phyloP scores from a whole-genome alignment of 495 filamentous ascomycete genomes.

The Talaromyces proteolyticus region DNA sequence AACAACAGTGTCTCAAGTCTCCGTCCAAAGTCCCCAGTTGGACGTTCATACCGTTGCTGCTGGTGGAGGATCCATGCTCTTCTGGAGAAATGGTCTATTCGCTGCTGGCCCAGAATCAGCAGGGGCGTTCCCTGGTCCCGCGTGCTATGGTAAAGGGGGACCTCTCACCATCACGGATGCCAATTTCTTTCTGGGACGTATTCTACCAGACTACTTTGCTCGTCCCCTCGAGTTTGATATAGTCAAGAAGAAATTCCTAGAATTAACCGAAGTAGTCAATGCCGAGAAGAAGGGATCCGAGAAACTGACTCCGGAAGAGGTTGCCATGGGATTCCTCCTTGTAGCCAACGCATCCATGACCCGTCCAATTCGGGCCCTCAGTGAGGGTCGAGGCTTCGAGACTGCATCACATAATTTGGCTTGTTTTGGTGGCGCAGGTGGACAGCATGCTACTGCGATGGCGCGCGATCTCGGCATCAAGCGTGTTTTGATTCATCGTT shows the following conservation, averaged over 20 bases:
- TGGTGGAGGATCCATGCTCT: slow-evolving; percentile 83
- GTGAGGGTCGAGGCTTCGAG: slow-evolving; percentile 45
- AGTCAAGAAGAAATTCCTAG: slow-evolving; percentile 68
- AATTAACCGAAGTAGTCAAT: slow-evolving; percentile 76
- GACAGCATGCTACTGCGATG: slow-evolving; percentile 49
- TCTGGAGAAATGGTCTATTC: slow-evolving; percentile 89
- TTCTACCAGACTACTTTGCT: slow-evolving; percentile 93
- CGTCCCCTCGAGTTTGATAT: slow-evolving; percentile 77
- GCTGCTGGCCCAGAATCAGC: slow-evolving; percentile 96
- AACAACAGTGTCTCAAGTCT: slow-evolving; percentile 92
- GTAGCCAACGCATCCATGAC: slow-evolving; percentile 52
- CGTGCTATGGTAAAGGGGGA: slow-evolving; percentile 91
- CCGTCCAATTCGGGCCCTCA: slow-evolving; percentile 48
- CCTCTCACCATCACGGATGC: slow-evolving; percentile 92
- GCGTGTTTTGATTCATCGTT: slow-evolving; percentile 49
- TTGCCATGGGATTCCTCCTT: slow-evolving; percentile 59
- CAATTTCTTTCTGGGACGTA: slow-evolving; percentile 80
- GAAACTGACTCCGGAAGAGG: slow-evolving; percentile 77
- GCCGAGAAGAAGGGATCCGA: slow-evolving; percentile 55
- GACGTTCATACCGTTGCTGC: slow-evolving; percentile 98
- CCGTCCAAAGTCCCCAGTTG: slow-evolving; percentile 90
- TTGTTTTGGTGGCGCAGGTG: slow-evolving; percentile 49
- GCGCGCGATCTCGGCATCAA: slow-evolving; percentile 43
- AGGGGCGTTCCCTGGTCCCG: slow-evolving; percentile 87
- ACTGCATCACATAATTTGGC: slow-evolving; percentile 46